phyloP scores from a whole-genome alignment of 2,329 filamentous ascomycete genomes.

The Bretziella fagacearum region DNA sequence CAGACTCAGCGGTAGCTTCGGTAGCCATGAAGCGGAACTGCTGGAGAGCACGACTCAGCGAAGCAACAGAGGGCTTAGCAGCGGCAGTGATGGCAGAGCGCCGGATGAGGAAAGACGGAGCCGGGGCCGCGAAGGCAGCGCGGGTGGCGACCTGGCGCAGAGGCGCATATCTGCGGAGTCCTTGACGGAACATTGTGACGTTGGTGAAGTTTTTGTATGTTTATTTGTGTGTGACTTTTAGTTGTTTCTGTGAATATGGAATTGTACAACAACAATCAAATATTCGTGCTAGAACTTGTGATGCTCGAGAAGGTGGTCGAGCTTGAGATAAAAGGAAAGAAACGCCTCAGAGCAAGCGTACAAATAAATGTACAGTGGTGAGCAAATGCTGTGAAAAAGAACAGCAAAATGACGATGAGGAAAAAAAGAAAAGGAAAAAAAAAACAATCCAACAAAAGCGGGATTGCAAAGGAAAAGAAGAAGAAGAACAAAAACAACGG shows the following conservation, averaged over 20 bases:
- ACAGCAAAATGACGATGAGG: neutral
- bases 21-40: constrained; percentile 14
- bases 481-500: neutral
- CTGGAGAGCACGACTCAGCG: constrained; percentile 13
- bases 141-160: constrained; percentile 13
- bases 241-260: no score
- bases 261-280: no score
- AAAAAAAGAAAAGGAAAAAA: neutral
- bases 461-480: neutral
- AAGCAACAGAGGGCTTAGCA: constrained; percentile 8
- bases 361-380: no score
- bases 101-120: constrained; percentile 10
- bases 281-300: no score
- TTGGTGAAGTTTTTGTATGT: neutral
- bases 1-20: constrained; percentile 12
- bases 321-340: no score
- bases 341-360: no score
- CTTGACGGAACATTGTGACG: constrained; percentile 15
- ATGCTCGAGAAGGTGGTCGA: no score
- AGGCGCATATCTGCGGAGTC: constrained; percentile 13
- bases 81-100: constrained; percentile 3
- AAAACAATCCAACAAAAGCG: neutral
- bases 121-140: neutral
- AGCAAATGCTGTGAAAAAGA: neutral
- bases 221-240: no score